phyloP scores from a whole-genome alignment of 805 yeast genomes.

The Candida incommunis region DNA sequence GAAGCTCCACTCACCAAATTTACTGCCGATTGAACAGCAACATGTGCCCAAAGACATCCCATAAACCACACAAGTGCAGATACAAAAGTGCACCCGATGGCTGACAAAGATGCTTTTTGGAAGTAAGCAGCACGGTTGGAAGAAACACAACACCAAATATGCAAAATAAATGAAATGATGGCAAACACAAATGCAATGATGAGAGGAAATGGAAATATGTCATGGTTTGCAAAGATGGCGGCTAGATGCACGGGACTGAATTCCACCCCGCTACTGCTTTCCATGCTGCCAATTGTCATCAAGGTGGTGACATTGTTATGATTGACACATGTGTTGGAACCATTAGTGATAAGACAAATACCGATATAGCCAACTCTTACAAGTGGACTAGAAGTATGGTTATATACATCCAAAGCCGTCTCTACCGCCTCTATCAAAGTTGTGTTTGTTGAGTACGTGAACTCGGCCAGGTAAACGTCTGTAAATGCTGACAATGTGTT shows the following conservation, averaged over 20 bases:
- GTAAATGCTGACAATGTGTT: slow-evolving; percentile 6
- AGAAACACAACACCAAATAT: slow-evolving; percentile 4
- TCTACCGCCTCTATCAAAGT: slow-evolving; percentile 1
- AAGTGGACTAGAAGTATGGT: slow-evolving; percentile 4
- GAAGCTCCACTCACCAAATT: slow-evolving; percentile 9
- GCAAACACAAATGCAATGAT: slow-evolving; percentile 6
- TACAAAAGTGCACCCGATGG: slow-evolving; percentile 5
- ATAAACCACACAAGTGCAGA: slow-evolving; percentile 8
- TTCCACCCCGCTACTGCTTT: not conserved
- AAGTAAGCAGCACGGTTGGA: slow-evolving; percentile 3
- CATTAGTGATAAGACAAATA: slow-evolving; percentile 5
- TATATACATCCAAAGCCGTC: not conserved
- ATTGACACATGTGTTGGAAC: slow-evolving; percentile 4
- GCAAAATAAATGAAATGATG: slow-evolving; percentile 4
- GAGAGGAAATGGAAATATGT: slow-evolving; percentile 10
- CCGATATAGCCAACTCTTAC: slow-evolving; percentile 10
- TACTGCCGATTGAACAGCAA: slow-evolving; percentile 9
- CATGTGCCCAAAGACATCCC: slow-evolving; percentile 14
- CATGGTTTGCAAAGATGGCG: slow-evolving; percentile 6
- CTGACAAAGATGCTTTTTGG: slow-evolving; percentile 1
- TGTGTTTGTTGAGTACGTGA: slow-evolving; percentile 6
- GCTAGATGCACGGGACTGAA: slow-evolving; percentile 10
- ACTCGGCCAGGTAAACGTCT: slow-evolving; percentile 9
- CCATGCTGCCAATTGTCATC: not conserved
- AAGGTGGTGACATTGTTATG: slow-evolving; percentile 3